These are phyloP conservation scores for Penicillium herquei DNA, from an alignment of 495 filamentous ascomycete genomes.

Conservation along the genomic window DNA sequence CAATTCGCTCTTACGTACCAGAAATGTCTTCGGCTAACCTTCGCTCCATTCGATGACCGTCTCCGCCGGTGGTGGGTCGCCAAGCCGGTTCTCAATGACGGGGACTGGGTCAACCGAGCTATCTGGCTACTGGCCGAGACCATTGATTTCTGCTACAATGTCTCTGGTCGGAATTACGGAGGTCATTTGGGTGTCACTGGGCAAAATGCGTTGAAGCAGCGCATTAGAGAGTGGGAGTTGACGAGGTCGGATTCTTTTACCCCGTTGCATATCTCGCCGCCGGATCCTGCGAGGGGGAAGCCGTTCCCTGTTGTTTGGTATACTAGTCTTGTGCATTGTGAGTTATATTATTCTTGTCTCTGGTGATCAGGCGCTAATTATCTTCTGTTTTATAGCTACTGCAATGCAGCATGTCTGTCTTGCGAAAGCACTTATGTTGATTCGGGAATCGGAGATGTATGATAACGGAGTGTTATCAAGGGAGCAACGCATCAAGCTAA, in stretches of 20 bases:
- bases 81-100: constrained; percentile 28
- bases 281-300: constrained; percentile 28
- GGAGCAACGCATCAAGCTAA: constrained; percentile 17
- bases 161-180: constrained; percentile 19
- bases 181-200: constrained; percentile 16
- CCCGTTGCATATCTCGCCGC: constrained; percentile 34
- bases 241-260: constrained; percentile 31
- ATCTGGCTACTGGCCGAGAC: constrained; percentile 44
- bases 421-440: constrained; percentile 36
- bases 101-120: constrained; percentile 40
- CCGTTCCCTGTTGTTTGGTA: constrained; percentile 42
- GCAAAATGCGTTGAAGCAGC: constrained; percentile 25
- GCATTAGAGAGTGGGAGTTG: constrained; percentile 33
- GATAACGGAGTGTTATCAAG: constrained; percentile 1
- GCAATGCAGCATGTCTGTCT: constrained; percentile 42
- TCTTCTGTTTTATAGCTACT: constrained; percentile 24
- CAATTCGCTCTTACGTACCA: constrained; percentile 41
- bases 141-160: constrained; percentile 38
- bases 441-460: constrained; percentile 22
- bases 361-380: background rate
- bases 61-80: constrained; percentile 34
- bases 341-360: constrained; percentile 1
- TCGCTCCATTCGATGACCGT: constrained; percentile 36
- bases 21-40: constrained; percentile 36
- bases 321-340: constrained; percentile 39